Conservation (phyloP, 257 asterid genomes). For the Ocimum tenuiflorum region DNA sequence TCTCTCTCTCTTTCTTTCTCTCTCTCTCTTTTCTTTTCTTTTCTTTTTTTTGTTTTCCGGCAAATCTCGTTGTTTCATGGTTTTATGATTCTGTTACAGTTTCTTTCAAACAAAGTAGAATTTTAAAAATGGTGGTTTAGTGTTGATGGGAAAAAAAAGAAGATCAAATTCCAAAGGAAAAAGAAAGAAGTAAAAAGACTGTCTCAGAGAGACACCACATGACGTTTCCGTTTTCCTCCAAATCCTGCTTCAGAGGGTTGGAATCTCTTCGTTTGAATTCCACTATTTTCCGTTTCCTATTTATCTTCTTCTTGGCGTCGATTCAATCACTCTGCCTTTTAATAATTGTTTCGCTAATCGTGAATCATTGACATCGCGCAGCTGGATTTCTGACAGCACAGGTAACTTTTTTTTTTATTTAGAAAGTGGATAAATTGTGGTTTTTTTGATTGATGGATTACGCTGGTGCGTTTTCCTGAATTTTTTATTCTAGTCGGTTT, state of each 20-base stretch:
- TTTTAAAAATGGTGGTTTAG: not conserved
- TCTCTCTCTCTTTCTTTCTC: not conserved
- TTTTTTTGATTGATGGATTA: not conserved
- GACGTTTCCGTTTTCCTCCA: conserved; percentile 25
- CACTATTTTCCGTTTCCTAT: not conserved
- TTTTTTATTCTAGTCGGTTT: not conserved
- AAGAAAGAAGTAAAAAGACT: conserved; percentile 1
- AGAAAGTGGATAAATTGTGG: not conserved
- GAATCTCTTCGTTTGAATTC: conserved; percentile 12
- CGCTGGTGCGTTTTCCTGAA: not conserved
- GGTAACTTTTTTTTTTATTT: not conserved
- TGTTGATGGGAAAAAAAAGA: conserved; percentile 14
- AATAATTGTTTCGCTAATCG: not conserved
- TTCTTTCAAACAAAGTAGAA: not conserved
- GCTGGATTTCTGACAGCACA: not conserved
- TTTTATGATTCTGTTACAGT: not conserved
- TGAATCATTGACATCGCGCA: not conserved
- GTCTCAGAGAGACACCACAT: conserved; percentile 21
- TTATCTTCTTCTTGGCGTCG: not conserved
- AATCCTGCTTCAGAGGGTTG: conserved; percentile 16
- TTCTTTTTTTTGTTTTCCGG: too few relatives aligned
- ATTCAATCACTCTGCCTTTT: not conserved
- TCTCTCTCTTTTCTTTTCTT: not conserved
- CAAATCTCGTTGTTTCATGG: not conserved
- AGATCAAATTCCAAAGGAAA: conserved; percentile 6